These are phyloP conservation scores for Mucuna pruriens DNA, from an alignment of 306 rosid genomes.

Conservation along the genomic window DNA sequence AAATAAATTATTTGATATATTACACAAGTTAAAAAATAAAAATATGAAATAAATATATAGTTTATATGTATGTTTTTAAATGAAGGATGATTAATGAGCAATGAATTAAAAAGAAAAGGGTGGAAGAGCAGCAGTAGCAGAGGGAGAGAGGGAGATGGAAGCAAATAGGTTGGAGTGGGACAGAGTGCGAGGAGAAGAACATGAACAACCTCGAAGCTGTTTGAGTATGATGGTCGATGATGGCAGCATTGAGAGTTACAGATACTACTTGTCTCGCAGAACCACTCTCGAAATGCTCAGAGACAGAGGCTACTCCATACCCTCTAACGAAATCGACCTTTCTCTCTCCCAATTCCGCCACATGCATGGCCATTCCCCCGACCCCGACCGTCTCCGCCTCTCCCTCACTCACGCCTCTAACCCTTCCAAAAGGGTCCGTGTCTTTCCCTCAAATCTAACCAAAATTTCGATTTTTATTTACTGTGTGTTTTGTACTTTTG, in stretches of 20 bases:
- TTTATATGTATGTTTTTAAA: no score
- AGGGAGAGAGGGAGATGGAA: neutral
- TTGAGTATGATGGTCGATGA: constrained; percentile 56
- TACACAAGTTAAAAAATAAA: no score
- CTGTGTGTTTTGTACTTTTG: no score
- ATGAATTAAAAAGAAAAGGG: neutral
- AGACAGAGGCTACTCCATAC: constrained; percentile 80
- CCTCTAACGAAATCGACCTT: constrained; percentile 57
- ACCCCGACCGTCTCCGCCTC: constrained; percentile 75
- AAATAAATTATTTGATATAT: no score
- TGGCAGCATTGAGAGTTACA: constrained; percentile 70
- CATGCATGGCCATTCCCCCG: constrained; percentile 57
- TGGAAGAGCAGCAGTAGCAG: neutral
- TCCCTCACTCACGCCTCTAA: constrained; percentile 61
- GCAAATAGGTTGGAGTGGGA: constrained; percentile 14
- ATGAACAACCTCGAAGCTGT: constrained; percentile 39
- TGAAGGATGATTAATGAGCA: neutral
- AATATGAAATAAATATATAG: no score
- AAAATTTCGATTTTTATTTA: neutral
- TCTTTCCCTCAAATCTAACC: neutral
- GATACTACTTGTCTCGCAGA: constrained; percentile 73
- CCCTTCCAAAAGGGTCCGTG: constrained; percentile 59
- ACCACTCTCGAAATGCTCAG: constrained; percentile 83
- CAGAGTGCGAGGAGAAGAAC: constrained; percentile 24
- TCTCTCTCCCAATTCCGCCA: constrained; percentile 71